These are phyloP conservation scores for Aeschynomene evenia DNA, from an alignment of 306 rosid genomes.

Conservation along the genomic window DNA sequence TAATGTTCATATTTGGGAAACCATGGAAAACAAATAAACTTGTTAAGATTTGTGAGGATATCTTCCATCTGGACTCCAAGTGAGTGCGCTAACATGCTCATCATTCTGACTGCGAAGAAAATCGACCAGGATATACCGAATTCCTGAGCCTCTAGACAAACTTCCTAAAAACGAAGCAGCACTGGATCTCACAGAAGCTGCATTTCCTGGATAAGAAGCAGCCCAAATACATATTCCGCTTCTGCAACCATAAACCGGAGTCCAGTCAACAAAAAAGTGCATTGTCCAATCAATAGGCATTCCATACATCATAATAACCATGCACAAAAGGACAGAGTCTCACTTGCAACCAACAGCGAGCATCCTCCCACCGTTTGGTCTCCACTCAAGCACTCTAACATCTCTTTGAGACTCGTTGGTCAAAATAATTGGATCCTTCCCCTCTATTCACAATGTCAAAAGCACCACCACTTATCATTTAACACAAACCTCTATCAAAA, in stretches of 20 bases:
- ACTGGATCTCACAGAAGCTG: constrained; percentile 83
- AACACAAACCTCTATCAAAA: not conserved
- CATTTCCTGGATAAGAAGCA: constrained; percentile 88
- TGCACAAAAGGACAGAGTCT: constrained; percentile 40
- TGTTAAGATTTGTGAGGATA: constrained; percentile 50
- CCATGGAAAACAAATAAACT: constrained; percentile 12
- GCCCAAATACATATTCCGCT: constrained; percentile 86
- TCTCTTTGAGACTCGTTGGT: constrained; percentile 68
- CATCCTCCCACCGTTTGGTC: constrained; percentile 84
- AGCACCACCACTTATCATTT: not conserved
- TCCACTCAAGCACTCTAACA: constrained; percentile 84
- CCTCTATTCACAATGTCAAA: constrained; percentile 55
- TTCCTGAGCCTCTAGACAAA: constrained; percentile 81
- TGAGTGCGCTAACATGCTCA: constrained; percentile 79
- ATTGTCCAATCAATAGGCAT: not conserved
- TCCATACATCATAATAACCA: constrained; percentile 20
- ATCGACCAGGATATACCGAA: constrained; percentile 75
- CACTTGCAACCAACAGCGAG: constrained; percentile 87
- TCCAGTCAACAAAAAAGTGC: constrained; percentile 24
- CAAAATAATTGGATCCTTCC: constrained; percentile 78
- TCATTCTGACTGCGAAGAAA: constrained; percentile 65
- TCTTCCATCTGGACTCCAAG: constrained; percentile 99
- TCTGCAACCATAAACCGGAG: constrained; percentile 42
- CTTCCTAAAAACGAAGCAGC: constrained; percentile 71
- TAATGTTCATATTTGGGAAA: constrained; percentile 6